Evolutionary conservation across 805 yeast species (phyloP), one percentile per base, ranked within the genome.

Genomic region (Martiniozyma abietophila): DNA sequence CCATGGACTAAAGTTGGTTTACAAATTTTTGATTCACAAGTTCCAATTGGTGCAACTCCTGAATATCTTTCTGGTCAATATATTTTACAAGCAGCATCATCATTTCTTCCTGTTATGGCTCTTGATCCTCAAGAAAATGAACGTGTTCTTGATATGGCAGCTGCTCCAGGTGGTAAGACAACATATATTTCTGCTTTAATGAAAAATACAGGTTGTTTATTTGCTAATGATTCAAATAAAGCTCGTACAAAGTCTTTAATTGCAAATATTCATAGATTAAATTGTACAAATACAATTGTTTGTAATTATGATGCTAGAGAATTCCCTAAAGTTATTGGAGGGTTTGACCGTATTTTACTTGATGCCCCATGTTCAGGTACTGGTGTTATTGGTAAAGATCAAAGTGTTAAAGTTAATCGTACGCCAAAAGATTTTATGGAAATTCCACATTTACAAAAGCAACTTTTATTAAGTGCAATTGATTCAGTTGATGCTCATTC

Each of bases 341-440:
- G 99, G 1, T 92, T 92, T 50, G 97, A 92, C 58, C 76, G 98
- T 61, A 77, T 92, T 25, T 64, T 92, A 44, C 67, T 92, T 48
- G 99, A 92, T 69, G 98, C 99, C 22, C 99, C 99, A 46, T 92
- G 99, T 64, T 86, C 98, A 6, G 99, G 99, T 65, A 89, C 98
- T 3, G 99, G 99, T 63, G 98, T 92, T 48, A 92, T 92, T 54
- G 92, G 95, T 41, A 92, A 92, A 64, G 98, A 92, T 64, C 94
- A 85, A 54, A 77, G 84, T 35, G 97, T 92, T 42, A 92, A 92
- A 61, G 79, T 82, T 10, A 79, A 81, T 43, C 80, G 97, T 67
- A 86, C 95, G 15, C 96, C 86, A 55, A 86, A 86, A 60, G 99
- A 92, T 61, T 92, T 89, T 61, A 79, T 89, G 48, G 94, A 89